phyloP scores from a whole-genome alignment of 148 eudicot genomes.

The Amaranthus cruentus region DNA sequence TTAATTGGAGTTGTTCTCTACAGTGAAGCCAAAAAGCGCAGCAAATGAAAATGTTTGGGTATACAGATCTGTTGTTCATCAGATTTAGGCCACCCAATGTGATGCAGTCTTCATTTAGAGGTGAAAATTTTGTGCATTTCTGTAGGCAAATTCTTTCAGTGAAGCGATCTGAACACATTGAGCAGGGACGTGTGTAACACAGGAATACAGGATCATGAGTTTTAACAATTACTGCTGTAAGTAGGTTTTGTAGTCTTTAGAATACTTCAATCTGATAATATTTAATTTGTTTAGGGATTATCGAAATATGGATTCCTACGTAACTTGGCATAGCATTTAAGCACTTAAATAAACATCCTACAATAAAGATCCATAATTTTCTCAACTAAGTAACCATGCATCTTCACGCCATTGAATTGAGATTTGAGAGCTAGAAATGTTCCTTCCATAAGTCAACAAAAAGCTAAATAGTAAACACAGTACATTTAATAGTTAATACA shows the following conservation, averaged over 20 bases:
- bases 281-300: too few species aligned
- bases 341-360: too few species aligned
- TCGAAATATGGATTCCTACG: too few species aligned
- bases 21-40: slow-evolving; percentile 70
- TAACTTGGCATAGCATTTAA: not conserved
- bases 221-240: not conserved
- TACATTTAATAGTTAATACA: too few species aligned
- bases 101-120: not conserved
- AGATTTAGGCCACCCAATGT: not conserved
- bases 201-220: not conserved
- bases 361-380: not conserved
- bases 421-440: not conserved
- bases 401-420: not conserved
- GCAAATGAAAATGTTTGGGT: slow-evolving; percentile 25
- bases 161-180: not conserved
- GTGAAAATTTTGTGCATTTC: slow-evolving; percentile 2
- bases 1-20: slow-evolving; percentile 59
- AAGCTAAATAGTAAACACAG: too few species aligned
- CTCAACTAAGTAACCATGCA: not conserved
- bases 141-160: not conserved
- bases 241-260: too few species aligned
- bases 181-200: too few species aligned
- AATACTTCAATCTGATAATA: too few species aligned
- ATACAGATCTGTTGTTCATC: not conserved
- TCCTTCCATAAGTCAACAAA: too few species aligned